Conservation (phyloP, 805 yeast species). For the Candida ipomoeae region DNA sequence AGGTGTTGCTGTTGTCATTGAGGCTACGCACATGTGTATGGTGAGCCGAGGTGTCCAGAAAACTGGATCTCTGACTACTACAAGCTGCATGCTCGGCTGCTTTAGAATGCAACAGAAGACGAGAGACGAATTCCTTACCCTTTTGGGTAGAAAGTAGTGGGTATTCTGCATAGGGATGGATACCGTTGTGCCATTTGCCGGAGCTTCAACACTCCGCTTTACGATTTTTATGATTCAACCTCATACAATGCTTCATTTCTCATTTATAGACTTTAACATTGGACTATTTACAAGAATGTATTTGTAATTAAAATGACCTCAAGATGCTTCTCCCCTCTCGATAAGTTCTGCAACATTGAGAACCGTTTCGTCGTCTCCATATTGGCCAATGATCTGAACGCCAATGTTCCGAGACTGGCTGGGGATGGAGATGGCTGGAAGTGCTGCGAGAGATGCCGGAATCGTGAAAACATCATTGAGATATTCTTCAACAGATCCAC, state of each 20-base stretch:
- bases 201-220: constrained; percentile 4
- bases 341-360: constrained; percentile 34
- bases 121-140: constrained; percentile 88
- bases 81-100: constrained; percentile 96
- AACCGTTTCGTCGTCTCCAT: constrained; percentile 70
- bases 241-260: constrained; percentile 3
- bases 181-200: background rate
- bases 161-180: background rate
- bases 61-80: constrained; percentile 87
- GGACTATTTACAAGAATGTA: background rate
- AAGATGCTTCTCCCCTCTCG: background rate
- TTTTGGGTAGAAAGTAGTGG: constrained; percentile 50
- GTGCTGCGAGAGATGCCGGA: constrained; percentile 87
- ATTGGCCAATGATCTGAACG: constrained; percentile 80
- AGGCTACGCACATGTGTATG: constrained; percentile 99
- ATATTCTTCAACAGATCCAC: constrained; percentile 57
- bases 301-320: background rate
- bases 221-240: constrained; percentile 5
- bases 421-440: constrained; percentile 84
- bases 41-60: constrained; percentile 97
- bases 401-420: constrained; percentile 42
- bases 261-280: constrained; percentile 2
- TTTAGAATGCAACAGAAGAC: constrained; percentile 93
- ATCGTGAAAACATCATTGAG: constrained; percentile 82
- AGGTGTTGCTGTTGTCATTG: constrained; percentile 98